Percentiles rank a stretch among this genome's conserved stretches.
These are phyloP conservation scores for Omphalotus guepiniiformis DNA, from an alignment of 768 basidiomycete species.

Conservation along the genomic window DNA sequence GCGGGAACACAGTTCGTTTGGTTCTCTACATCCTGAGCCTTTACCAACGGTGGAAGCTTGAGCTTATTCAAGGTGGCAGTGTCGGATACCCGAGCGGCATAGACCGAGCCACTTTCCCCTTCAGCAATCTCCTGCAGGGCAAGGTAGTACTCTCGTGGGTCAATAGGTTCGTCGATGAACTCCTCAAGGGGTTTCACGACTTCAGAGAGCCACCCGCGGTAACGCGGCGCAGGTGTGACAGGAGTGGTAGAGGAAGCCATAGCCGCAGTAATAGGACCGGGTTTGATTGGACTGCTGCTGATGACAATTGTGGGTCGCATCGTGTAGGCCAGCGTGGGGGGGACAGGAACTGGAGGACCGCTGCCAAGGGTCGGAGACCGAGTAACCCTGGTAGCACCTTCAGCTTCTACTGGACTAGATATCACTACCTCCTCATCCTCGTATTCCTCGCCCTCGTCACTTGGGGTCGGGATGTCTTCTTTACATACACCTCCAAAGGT, in stretches of 20 bases:
- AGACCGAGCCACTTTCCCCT: constrained; percentile 77
- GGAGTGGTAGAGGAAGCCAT: constrained; percentile 14
- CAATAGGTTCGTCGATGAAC: constrained; percentile 58
- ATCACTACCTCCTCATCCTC: constrained; percentile 2
- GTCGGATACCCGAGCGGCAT: constrained; percentile 35
- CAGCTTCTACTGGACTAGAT: not conserved
- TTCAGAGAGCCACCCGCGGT: constrained; percentile 59
- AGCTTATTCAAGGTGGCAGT: constrained; percentile 29
- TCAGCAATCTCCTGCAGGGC: constrained; percentile 78
- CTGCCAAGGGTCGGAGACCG: not conserved
- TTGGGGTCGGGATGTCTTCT: not conserved
- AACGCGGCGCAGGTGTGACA: constrained; percentile 36
- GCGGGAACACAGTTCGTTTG: constrained; percentile 28
- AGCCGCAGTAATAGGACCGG: constrained; percentile 19
- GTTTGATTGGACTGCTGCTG: constrained; percentile 16
- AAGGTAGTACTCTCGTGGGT: constrained; percentile 61
- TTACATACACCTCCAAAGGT: constrained; percentile 35
- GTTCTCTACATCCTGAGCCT: constrained; percentile 35
- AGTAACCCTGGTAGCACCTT: not conserved
- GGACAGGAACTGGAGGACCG: not conserved
- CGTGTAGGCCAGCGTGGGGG: not conserved
- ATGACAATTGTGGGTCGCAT: constrained; percentile 30
- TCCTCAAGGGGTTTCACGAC: constrained; percentile 55
- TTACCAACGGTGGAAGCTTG: constrained; percentile 34
- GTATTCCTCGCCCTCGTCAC: constrained; percentile 14